Conservation (phyloP, 495 filamentous ascomycete genomes). For the Chaetomium cochliodes region DNA sequence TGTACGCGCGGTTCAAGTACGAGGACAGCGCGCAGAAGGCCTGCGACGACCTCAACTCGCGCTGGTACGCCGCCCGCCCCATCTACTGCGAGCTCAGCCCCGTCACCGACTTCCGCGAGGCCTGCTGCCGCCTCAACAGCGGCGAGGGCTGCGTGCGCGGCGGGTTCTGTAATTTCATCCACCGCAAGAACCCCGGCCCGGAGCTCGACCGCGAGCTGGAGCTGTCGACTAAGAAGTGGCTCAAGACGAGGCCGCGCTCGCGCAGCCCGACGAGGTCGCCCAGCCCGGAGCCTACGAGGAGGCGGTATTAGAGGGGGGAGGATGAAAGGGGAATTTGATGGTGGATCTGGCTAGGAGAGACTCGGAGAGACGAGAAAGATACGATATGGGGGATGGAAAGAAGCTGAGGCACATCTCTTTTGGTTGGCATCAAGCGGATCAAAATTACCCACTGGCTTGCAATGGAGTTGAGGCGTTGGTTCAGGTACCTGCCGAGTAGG, state of each 20-base stretch:
- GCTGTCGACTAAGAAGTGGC: conserved; percentile 91
- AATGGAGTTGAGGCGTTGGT: conserved; percentile 18
- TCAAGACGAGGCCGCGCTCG: conserved; percentile 81
- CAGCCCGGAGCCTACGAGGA: conserved; percentile 72
- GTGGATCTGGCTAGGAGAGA: not conserved
- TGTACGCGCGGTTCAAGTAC: conserved; percentile 99
- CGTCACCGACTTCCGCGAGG: conserved; percentile 97
- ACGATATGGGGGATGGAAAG: not conserved
- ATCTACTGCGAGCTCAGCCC: conserved; percentile 97
- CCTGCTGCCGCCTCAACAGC: conserved; percentile 90
- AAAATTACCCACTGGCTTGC: conserved; percentile 6
- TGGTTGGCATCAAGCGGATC: conserved; percentile 2
- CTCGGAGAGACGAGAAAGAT: not conserved
- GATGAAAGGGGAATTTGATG: not conserved
- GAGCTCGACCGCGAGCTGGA: conserved; percentile 88
- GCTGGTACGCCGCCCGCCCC: conserved; percentile 96
- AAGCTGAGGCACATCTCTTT: not conserved
- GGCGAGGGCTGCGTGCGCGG: conserved; percentile 95
- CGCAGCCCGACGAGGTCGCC: conserved; percentile 74
- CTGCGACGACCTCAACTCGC: conserved; percentile 88
- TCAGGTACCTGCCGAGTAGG: conserved; percentile 3
- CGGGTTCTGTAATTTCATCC: conserved; percentile 99
- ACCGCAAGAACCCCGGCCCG: conserved; percentile 85
- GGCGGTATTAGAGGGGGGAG: conserved; percentile 51
- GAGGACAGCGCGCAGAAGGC: conserved; percentile 92